A percentile compares a stretch with the other conserved stretches of the same genome.
phyloP scores from a whole-genome alignment of 495 filamentous ascomycete species.

The Amphirosellinia nigrospora region DNA sequence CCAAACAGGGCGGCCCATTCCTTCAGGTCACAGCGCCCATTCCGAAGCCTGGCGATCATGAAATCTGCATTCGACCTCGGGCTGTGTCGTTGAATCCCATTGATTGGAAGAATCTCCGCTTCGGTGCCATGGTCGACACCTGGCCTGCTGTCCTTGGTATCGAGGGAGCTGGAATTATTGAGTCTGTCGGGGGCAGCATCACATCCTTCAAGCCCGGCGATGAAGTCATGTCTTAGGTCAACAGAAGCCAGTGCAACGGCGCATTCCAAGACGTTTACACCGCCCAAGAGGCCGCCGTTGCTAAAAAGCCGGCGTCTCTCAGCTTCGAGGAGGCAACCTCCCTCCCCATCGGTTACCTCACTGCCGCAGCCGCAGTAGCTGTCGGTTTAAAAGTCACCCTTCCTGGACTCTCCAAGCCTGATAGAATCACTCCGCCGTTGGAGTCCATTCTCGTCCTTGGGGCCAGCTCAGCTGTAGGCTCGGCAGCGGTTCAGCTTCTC shows the following conservation, averaged over 20 bases:
- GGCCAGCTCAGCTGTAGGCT: background rate
- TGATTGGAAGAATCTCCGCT: constrained; percentile 46
- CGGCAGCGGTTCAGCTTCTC: background rate
- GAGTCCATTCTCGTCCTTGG: background rate
- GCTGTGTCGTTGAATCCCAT: constrained; percentile 48
- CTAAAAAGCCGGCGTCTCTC: background rate
- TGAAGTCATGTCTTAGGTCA: background rate
- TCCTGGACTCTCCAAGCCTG: background rate
- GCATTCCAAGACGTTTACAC: background rate
- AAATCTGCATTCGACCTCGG: constrained; percentile 45
- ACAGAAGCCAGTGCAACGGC: background rate
- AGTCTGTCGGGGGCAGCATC: constrained; percentile 33
- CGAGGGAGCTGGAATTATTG: constrained; percentile 47
- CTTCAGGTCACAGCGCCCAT: constrained; percentile 27
- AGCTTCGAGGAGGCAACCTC: background rate
- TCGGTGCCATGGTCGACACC: constrained; percentile 38
- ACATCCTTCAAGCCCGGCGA: constrained; percentile 1
- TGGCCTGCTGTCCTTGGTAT: constrained; percentile 50
- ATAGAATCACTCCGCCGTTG: background rate
- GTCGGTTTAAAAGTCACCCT: background rate
- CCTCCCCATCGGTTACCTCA: background rate
- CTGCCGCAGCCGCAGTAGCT: background rate
- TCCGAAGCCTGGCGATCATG: constrained; percentile 37
- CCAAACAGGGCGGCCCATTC: constrained; percentile 25
- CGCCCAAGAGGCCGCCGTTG: background rate